Base-by-base conservation (phyloP, 805 yeast species). In the Wickerhamiella lipophila region DNA sequence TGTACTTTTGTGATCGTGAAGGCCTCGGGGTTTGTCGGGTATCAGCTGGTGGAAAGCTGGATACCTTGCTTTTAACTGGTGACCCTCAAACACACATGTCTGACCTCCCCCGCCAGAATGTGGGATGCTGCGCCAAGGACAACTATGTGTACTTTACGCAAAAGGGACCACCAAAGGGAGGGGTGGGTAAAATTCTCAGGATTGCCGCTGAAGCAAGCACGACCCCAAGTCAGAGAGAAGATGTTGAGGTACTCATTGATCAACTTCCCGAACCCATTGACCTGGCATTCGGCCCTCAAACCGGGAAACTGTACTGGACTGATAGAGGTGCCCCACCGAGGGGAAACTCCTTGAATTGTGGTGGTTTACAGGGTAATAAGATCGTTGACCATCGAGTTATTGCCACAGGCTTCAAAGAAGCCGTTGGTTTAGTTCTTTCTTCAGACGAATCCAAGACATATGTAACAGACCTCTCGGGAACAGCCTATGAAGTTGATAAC, bases 221-320 rank as follows among this genome's bases (percentile, higher is more conserved):
- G 5, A 5, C 29, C 3, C 30, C 32, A 5, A 23, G 15, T 13
- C 11, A 9, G 3, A 12, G 18, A 6, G 15, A 13, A 3, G 42
- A 45, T 15, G n/a, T 40, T 2, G 34, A 30, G 26, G 16, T 23
- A 3, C 36, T 47, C 4, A 16, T 27, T 12, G 41, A 12, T 5
- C 19, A n/a, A 5, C 49, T 47, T 3, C 49, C 49, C 13, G 49
- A 47, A 38, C 49, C 49, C 3, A 47, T 47, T 40, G 49, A 47
- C 22, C 6, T 47, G 19, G 34, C 34, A 2, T 21, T 40, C 8
- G 22, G 35, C 2, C 32, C 29, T 7, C 27, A 9, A 2, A 22
- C 26, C 6, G 48, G 42, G 6, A 36, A 15, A 13, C 12, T 47
- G 2, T 47, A 40, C 34, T 47, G 49, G 49, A 47, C 49, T 16